Percentiles rank a stretch among this genome's conserved stretches.
phyloP scores from a whole-genome alignment of 768 basidiomycete genomes.

The Mycena venus region DNA sequence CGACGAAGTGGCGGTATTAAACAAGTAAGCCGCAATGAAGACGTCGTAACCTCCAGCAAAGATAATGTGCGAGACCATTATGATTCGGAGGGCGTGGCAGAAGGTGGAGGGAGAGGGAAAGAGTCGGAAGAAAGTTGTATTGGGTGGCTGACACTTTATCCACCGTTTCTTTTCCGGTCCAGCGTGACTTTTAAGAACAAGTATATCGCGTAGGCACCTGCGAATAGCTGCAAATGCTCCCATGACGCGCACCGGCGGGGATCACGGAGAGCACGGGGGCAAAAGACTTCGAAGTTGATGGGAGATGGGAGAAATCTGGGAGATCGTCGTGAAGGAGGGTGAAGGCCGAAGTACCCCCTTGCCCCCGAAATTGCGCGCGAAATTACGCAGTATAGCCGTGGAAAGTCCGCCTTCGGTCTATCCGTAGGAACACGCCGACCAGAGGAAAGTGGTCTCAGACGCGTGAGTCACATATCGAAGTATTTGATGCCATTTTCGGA shows the following conservation, averaged over 20 bases:
- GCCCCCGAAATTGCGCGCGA: neutral
- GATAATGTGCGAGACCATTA: slow-evolving; percentile 78
- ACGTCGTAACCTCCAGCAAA: slow-evolving; percentile 76
- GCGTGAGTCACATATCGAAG: neutral
- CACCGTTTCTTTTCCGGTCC: neutral
- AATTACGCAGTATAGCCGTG: neutral
- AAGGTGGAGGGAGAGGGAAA: neutral
- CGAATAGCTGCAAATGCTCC: too few species aligned
- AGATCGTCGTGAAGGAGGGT: neutral
- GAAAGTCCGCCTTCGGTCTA: neutral
- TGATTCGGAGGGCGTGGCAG: neutral
- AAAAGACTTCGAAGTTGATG: neutral
- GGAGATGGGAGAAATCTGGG: neutral
- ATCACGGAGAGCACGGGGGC: neutral
- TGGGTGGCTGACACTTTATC: slow-evolving; percentile 16
- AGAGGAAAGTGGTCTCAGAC: too few species aligned
- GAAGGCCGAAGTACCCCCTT: slow-evolving; percentile 1
- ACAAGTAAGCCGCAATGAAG: slow-evolving; percentile 74
- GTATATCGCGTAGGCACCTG: neutral
- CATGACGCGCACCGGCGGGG: neutral
- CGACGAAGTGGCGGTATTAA: slow-evolving; percentile 63
- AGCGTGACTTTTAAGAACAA: neutral
- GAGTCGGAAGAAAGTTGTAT: neutral
- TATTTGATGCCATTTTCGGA: too few species aligned
- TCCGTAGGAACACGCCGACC: too few species aligned